A percentile compares a stretch with the other conserved stretches of the same genome.
Evolutionary conservation across 108 stramenopile genomes (phyloP).

Genomic region (Pelagomonas calceolata): DNA sequence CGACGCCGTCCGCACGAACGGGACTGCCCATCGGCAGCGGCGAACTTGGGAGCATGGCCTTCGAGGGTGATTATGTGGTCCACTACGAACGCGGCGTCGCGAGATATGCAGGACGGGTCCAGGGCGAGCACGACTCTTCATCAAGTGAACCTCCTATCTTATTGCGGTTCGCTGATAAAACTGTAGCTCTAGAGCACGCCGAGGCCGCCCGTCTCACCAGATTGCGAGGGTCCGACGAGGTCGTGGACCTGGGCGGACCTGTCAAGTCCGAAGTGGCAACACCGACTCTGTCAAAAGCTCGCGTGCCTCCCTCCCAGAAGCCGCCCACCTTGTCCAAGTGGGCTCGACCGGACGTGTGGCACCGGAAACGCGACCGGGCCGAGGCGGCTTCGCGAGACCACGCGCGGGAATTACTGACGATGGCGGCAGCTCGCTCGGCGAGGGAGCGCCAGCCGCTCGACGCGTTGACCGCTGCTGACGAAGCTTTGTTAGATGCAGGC

Average conservation of each 20-base stretch:
- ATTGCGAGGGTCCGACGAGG: neutral
- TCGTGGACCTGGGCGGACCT: no score
- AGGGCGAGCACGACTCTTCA: neutral
- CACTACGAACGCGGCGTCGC: neutral
- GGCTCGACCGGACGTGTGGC: neutral
- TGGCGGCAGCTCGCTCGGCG: neutral
- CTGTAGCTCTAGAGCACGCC: neutral
- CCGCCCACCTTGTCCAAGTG: neutral
- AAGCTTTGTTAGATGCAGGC: slow-evolving; percentile 36
- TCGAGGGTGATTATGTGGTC: slow-evolving; percentile 4
- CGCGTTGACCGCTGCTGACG: neutral
- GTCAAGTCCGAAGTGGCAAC: no score
- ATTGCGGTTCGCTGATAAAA: neutral
- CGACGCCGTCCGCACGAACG: no score
- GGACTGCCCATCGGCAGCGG: no score
- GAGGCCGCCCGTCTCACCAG: neutral
- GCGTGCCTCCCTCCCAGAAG: neutral
- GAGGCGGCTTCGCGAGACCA: slow-evolving; percentile 13
- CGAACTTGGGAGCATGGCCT: no score
- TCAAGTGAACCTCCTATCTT: neutral
- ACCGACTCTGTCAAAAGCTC: neutral
- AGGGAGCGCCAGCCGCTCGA: slow-evolving; percentile 19
- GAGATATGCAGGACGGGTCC: neutral
- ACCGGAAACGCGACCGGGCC: slow-evolving; percentile 18
- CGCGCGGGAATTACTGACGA: neutral